phyloP scores from a whole-genome alignment of 2,329 filamentous ascomycete genomes.

The Verticillium longisporum region DNA sequence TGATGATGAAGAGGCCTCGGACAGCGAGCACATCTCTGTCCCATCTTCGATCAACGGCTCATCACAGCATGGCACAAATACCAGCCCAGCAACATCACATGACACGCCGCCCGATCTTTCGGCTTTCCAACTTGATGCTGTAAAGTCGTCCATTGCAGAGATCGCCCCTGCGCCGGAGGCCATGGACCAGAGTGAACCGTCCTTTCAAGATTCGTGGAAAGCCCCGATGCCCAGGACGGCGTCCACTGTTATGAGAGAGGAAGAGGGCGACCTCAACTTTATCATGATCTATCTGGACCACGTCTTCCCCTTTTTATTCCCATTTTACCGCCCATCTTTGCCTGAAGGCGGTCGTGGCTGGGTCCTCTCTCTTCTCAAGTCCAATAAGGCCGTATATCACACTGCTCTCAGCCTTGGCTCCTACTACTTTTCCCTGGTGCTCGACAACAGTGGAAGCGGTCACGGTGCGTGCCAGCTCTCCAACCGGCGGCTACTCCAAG shows the following conservation, averaged over 20 bases:
- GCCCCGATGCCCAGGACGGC: background rate
- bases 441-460: slow-evolving; percentile 21
- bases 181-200: background rate
- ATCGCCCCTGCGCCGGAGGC: slow-evolving; percentile 3
- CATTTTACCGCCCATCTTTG: slow-evolving; percentile 52
- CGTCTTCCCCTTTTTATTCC: slow-evolving; percentile 56
- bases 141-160: slow-evolving; percentile 10
- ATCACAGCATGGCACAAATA: slow-evolving; percentile 2
- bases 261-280: slow-evolving; percentile 24
- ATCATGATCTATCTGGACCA: slow-evolving; percentile 56
- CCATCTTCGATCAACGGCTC: slow-evolving; percentile 6
- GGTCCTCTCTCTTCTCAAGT: slow-evolving; percentile 50
- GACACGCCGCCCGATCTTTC: slow-evolving; percentile 8
- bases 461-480: slow-evolving; percentile 12
- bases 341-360: slow-evolving; percentile 52
- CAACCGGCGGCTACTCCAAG: slow-evolving; percentile 32
- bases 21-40: slow-evolving; percentile 5
- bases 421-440: slow-evolving; percentile 47
- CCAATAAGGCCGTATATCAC: slow-evolving; percentile 51
- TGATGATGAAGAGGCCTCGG: slow-evolving; percentile 6
- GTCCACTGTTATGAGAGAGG: background rate
- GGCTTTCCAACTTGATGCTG: slow-evolving; percentile 6
- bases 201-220: background rate
- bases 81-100: slow-evolving; percentile 8
- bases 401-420: slow-evolving; percentile 48